These are phyloP conservation scores for Pythium guiyangense DNA, from an alignment of 352 stramenopile species.

Conservation along the genomic window DNA sequence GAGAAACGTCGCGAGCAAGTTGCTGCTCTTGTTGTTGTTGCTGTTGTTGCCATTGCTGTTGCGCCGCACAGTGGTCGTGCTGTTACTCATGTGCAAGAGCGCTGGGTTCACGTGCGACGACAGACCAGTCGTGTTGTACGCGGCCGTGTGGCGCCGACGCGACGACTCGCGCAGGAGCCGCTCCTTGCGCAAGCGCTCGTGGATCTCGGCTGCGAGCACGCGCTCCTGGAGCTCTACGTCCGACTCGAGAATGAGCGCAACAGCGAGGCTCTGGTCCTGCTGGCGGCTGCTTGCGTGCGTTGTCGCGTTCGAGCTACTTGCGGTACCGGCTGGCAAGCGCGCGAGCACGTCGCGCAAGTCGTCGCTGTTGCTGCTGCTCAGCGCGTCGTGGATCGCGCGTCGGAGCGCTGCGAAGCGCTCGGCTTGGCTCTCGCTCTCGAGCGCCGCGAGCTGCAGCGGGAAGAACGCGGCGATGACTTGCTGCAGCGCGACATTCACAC, in stretches of 20 bases:
- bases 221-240: slow-evolving; percentile 34
- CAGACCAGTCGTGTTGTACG: slow-evolving; percentile 19
- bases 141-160: slow-evolving; percentile 25
- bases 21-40: slow-evolving; percentile 2
- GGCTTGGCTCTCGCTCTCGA: slow-evolving; percentile 23
- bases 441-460: slow-evolving; percentile 21
- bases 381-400: slow-evolving; percentile 20
- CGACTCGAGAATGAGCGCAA: slow-evolving; percentile 26
- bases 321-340: slow-evolving; percentile 7
- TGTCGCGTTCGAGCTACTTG: background rate
- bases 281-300: slow-evolving; percentile 3
- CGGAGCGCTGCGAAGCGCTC: slow-evolving; percentile 25
- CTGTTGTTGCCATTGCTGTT: background rate
- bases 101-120: slow-evolving; percentile 14
- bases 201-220: slow-evolving; percentile 32
- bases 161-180: slow-evolving; percentile 32
- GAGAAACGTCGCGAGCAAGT: slow-evolving; percentile 12
- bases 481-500: slow-evolving; percentile 32
- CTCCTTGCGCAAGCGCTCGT: slow-evolving; percentile 39
- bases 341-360: slow-evolving; percentile 27
- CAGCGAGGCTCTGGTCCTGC: slow-evolving; percentile 19
- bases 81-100: slow-evolving; percentile 13
- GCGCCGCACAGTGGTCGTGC: slow-evolving; percentile 12
- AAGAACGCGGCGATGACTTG: slow-evolving; percentile 27
- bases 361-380: slow-evolving; percentile 15